phyloP scores from a whole-genome alignment of 139 green algal genomes.

The Protoeuglena noctilucae region DNA sequence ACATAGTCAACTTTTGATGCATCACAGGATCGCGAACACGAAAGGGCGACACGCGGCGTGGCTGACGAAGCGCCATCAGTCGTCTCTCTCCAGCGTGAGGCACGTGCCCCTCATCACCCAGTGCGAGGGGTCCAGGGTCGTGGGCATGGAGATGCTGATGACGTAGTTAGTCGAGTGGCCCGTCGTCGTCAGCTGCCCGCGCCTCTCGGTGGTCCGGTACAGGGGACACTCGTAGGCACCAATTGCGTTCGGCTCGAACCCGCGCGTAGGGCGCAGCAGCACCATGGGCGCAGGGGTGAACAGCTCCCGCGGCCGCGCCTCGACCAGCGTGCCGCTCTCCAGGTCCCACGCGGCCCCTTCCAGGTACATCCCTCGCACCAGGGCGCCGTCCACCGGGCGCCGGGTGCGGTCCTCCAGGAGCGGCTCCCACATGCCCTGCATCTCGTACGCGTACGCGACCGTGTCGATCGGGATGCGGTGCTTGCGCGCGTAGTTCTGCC shows the following conservation, averaged over 20 bases:
- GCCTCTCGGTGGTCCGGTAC: background rate
- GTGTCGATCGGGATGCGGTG: slow-evolving; percentile 53
- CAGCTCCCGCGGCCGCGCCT: slow-evolving; percentile 13
- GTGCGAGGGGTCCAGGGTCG: slow-evolving; percentile 9
- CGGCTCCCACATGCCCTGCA: too few relatives aligned
- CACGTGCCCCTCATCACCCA: slow-evolving; percentile 19
- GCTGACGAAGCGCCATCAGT: background rate
- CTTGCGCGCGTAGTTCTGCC: slow-evolving; percentile 50
- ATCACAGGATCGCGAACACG: too few relatives aligned
- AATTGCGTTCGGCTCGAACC: background rate
- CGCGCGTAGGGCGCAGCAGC: slow-evolving; percentile 9
- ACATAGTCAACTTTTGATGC: too few relatives aligned
- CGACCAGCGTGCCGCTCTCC: slow-evolving; percentile 7
- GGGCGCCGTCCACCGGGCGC: slow-evolving; percentile 4
- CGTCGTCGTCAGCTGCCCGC: slow-evolving; percentile 55
- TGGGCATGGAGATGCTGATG: slow-evolving; percentile 7
- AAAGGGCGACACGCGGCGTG: too few relatives aligned
- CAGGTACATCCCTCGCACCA: slow-evolving; percentile 27
- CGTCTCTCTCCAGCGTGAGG: background rate
- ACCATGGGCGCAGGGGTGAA: slow-evolving; percentile 15
- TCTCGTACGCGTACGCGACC: slow-evolving; percentile 24
- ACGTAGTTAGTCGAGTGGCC: slow-evolving; percentile 68
- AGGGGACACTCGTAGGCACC: slow-evolving; percentile 1
- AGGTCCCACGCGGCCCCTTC: slow-evolving; percentile 29
- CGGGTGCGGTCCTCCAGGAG: background rate